A percentile compares a stretch with the other conserved stretches of the same genome.
These are phyloP conservation scores for Citrus mangshanensis DNA, from an alignment of 345 rosid genomes.

Conservation along the genomic window DNA sequence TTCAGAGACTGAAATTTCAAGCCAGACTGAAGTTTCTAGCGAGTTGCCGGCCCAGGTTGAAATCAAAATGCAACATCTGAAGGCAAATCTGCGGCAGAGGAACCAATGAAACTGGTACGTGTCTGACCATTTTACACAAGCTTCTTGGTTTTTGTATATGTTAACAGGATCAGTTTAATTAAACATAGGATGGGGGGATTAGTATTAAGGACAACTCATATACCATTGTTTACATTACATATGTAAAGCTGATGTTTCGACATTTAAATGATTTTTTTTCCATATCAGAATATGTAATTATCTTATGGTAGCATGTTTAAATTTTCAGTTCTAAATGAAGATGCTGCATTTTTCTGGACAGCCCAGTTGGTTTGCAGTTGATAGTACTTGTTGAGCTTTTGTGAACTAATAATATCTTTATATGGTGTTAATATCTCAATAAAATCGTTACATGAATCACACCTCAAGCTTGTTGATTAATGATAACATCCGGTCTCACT, in stretches of 20 bases:
- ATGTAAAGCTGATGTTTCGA: conserved; percentile 11
- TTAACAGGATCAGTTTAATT: not conserved
- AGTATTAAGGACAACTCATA: conserved; percentile 4
- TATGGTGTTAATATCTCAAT: not conserved
- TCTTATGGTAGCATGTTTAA: not conserved
- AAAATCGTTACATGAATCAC: too few species aligned
- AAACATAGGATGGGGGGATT: not conserved
- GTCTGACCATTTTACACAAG: not conserved
- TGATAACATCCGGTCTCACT: too few species aligned
- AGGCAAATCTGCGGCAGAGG: conserved; percentile 29
- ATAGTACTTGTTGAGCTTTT: not conserved
- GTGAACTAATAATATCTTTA: not conserved
- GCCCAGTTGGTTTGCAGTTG: not conserved
- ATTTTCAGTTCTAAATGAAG: not conserved
- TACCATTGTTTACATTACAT: conserved; percentile 4
- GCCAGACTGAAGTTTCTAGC: conserved; percentile 13
- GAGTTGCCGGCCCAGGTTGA: conserved; percentile 43
- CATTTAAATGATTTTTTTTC: not conserved
- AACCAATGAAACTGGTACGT: conserved; percentile 24
- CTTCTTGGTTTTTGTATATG: conserved; percentile 6
- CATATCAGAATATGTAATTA: not conserved
- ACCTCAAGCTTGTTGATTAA: too few species aligned
- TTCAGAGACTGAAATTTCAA: conserved; percentile 7
- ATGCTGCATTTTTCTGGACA: not conserved
- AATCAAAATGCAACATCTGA: conserved; percentile 41